phyloP scores from a whole-genome alignment of 257 asterid genomes.

The Solanum pennellii region DNA sequence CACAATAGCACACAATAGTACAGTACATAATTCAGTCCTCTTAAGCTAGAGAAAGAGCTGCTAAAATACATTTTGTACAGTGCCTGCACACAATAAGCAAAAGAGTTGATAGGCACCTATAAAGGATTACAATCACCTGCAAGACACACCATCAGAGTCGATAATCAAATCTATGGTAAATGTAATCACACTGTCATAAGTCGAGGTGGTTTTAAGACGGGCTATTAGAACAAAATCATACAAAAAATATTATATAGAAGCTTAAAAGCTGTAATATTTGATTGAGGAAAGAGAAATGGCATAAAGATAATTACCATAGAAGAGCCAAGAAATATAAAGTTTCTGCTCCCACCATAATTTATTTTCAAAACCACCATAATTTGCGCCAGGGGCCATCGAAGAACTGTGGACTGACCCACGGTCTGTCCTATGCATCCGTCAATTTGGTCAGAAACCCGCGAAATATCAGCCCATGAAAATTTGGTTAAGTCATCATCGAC shows the following conservation, averaged over 20 bases:
- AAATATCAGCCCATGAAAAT: too few relatives aligned
- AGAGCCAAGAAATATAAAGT: neutral
- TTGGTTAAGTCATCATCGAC: too few relatives aligned
- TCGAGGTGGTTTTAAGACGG: neutral
- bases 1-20: neutral
- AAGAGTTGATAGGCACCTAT: neutral
- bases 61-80: neutral
- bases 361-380: conserved; percentile 29
- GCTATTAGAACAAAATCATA: neutral
- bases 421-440: too few relatives aligned
- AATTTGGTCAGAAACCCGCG: too few relatives aligned
- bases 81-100: neutral
- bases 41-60: neutral
- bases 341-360: conserved; percentile 16
- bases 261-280: neutral
- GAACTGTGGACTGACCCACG: too few relatives aligned
- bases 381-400: neutral
- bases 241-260: neutral
- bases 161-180: neutral
- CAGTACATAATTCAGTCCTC: neutral
- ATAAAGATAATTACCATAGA: neutral
- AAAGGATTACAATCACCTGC: neutral
- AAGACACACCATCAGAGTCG: neutral
- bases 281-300: neutral
- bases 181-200: neutral